Evolutionary conservation across 2,329 filamentous ascomycete genomes (phyloP).

Genomic region (Didymosphaeria variabile): DNA sequence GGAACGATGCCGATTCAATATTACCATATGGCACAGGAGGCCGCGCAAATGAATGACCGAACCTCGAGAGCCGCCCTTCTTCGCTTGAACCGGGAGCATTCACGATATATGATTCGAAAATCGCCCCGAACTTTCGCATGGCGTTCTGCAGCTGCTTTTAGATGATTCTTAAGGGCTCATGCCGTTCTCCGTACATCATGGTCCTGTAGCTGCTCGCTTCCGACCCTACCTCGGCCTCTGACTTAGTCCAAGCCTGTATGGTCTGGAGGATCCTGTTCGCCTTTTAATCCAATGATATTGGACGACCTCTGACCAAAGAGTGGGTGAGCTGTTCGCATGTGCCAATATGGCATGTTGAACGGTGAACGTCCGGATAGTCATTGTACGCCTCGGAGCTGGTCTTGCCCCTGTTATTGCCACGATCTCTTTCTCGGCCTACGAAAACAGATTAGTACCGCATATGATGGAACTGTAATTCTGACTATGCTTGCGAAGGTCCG

Average conservation of each 20-base stretch:
- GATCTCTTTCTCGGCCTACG: conserved; percentile 8
- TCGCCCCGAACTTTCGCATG: not conserved
- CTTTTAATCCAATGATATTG: conserved; percentile 37
- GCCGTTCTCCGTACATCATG: no score
- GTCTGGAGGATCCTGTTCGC: conserved; percentile 34
- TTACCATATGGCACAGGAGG: no score
- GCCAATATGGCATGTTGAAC: conserved; percentile 44
- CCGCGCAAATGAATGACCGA: no score
- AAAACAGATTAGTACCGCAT: no score
- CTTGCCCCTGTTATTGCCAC: no score
- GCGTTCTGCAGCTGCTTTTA: not conserved
- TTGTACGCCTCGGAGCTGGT: conserved; percentile 39
- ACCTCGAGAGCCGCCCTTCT: no score
- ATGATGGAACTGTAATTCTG: no score
- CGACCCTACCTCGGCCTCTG: not conserved
- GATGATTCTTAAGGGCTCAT: not conserved
- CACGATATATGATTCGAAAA: not conserved
- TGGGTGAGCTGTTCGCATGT: conserved; percentile 37
- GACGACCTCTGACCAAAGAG: conserved; percentile 37
- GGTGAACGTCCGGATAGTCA: conserved; percentile 34
- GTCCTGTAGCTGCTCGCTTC: not conserved
- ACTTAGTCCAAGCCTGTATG: conserved; percentile 30
- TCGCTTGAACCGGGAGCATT: no score
- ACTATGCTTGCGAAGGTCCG: not conserved
- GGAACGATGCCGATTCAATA: no score